Evolutionary conservation across 2,329 filamentous ascomycete genomes (phyloP), one percentile per base, ranked within the genome.

Genomic region (Aspergillus persii): DNA sequence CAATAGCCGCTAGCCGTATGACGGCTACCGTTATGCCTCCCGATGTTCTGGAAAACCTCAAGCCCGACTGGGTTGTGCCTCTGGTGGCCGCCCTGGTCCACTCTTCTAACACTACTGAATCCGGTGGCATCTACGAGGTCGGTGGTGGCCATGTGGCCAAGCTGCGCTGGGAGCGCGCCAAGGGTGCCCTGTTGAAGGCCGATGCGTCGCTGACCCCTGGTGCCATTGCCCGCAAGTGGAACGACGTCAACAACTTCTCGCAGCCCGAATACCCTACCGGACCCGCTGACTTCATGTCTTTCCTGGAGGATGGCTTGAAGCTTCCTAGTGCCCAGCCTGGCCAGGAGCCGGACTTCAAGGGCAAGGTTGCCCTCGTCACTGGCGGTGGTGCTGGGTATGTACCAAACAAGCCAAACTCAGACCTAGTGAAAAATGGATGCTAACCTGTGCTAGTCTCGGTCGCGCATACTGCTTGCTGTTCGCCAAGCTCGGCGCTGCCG

Each of bases 51-150:
- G 88, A 89, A 67, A 88, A 86, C 72, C 83, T 96, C 64, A 92
- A 90, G 82, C 95, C 95, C 50, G 92, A 96, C 63, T 98, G 92
- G 92, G 88, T 98, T 61, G 92, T 98, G 50, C 95, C 95, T 39
- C 82, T 98, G 47, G 95, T 98, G 33, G 94, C 92, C 53, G 88
- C 90, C 59, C 83, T 99, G 53, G 90, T 90, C 48, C 93, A 98
- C 84, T 87, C 90, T 72, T 91, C 86, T 70, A 96, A 95, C 81
- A 89, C 84, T 7, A 77, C 80, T 51, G 94, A 98, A 83, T 94
- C 85, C 50, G 95, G 95, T 63, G 83, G 87, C 62, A 96, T 98
- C 75, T 98, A 93, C 76, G 95, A 98, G 80, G 91, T 90, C 65
- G 95, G 95, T 61, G 95, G 91, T 73, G 95, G 94, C 58, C 92